Base-by-base conservation (phyloP, 805 yeast genomes). In the Phaffomyces thermotolerans region DNA sequence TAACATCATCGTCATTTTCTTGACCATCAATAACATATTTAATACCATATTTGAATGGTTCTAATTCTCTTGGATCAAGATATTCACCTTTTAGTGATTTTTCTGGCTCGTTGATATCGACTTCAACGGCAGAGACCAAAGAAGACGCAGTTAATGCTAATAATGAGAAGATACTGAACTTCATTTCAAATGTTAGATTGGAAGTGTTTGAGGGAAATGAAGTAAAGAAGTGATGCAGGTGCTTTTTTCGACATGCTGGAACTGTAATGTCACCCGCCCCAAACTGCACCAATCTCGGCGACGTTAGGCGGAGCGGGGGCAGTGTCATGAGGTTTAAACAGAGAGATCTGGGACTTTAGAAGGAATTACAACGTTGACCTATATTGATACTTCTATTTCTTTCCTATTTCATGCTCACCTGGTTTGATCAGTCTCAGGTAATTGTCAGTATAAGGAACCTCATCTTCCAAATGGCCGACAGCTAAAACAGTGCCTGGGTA, bases 381-480 rank as follows among this genome's bases (percentile, higher is more conserved):
- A 12, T 7, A 8, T 31, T 8, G 15, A 6, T 31, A n/a, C 18
- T 15, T 31, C 25, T 17, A 41, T 34, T 46, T 46, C 13, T 47
- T 36, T 0, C 63, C 66, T 8, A 62, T 51, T 39, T 60, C 62
- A 45, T 63, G 65, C 36, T 62, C 51, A 3, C 72, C 72, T 8
- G 71, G 72, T 1, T 54, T 53, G 2, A 60, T 40, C 23, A 67
- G 50, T 44, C 52, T 52, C 20, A 68, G 41, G 42, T 49, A 67
- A 36, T 72, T 70, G 39, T 86, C 81, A 54, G 89, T 84, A 4
- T 62, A 56, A 0, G 96, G 91, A 9, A 91, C 75, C 59, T 91
- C 99, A 59, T 81, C 76, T 4, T 52, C 56, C 25, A 88, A 73
- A 60, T 91, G 99, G 0, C 95, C 95, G 22, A 93, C 84, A 0